Conservation (phyloP, 257 asterid species). For the Knoxia roxburghii region DNA sequence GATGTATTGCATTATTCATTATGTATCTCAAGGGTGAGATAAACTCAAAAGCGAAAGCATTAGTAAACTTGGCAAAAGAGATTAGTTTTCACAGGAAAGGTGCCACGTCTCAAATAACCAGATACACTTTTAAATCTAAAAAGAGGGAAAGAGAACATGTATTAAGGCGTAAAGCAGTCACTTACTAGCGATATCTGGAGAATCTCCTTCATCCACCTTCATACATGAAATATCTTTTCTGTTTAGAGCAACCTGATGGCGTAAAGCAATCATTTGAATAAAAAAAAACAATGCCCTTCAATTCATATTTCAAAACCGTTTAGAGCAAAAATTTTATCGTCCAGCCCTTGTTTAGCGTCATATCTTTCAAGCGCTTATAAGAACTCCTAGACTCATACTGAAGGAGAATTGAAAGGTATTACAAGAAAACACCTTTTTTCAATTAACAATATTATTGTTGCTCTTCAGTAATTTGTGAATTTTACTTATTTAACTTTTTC, state of each 20-base stretch:
- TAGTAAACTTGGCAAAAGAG: not conserved
- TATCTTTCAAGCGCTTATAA: too few species aligned
- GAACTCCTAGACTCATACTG: not conserved
- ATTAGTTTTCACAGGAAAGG: not conserved
- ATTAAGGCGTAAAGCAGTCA: slow-evolving; percentile 8
- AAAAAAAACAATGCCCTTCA: not conserved
- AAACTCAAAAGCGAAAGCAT: slow-evolving; percentile 4
- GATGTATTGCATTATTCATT: slow-evolving; percentile 9
- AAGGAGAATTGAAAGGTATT: not conserved
- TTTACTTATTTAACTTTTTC: not conserved
- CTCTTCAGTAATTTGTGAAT: not conserved
- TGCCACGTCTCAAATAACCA: not conserved
- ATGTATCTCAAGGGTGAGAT: slow-evolving; percentile 1
- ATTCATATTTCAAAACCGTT: not conserved
- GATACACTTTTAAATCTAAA: not conserved
- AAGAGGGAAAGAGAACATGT: not conserved
- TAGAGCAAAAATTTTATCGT: too few species aligned
- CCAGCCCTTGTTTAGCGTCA: too few species aligned
- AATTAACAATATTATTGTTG: not conserved
- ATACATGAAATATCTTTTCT: slow-evolving; percentile 36
- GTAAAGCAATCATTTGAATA: slow-evolving; percentile 7
- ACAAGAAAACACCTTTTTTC: not conserved
- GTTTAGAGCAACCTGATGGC: slow-evolving; percentile 41
- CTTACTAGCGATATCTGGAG: slow-evolving; percentile 53
- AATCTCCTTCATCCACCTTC: slow-evolving; percentile 34